Base-by-base conservation (phyloP, 2,329 filamentous ascomycete genomes). In the Aurifilum marmelostoma region DNA sequence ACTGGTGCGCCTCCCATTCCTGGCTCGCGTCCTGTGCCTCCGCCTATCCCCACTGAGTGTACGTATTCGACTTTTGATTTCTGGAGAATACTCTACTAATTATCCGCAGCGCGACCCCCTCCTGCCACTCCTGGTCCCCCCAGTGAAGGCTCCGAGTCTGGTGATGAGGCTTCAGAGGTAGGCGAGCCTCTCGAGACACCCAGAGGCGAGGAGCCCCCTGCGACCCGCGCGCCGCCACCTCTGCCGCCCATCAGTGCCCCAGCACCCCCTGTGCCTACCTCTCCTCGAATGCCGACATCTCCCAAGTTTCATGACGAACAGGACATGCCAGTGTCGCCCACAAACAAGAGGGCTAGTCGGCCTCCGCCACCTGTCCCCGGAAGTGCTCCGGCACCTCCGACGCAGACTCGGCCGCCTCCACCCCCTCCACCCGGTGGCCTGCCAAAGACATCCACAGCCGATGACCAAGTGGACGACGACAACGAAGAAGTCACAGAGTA, bases 401-500 rank as follows among this genome's bases (percentile, higher is more conserved):
- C 79, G 7, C 87, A 90, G 73, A 83, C 79, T 60, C 85, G 91
- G 63, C 88, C 90, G 0, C 90, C 91, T 1, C 89, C 89, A 0
- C 91, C 91, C 11, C 91, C 90, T 1, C 90, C 91, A 2, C 85
- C 86, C 1, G 84, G 82, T 12, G 79, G 78, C 14, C 74, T 84
- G 21, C 88, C 86, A 72, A 86, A 88, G 71, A 83, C 85, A 72
- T 87, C 89, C 8, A 91, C 89, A 1, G 80, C 82, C 62, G 88
- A 91, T 73, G 84, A 83, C 66, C 82, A 82, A 62, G 74, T 77
- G 32, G 90, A 91, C 41, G 89, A 89, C 41, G 90, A 91, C 34
- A 91, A 91, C 69, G 93, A 92, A 69, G 94, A 97, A 75, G 87
- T 93, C 43, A 97, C 93, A 0, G 95, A 97, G 76, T 98, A 98